Percentiles rank a stretch among this genome's conserved stretches.
Conservation (phyloP, 1,284 basidiomycete genomes). For the Austroboletus rostrupii region DNA sequence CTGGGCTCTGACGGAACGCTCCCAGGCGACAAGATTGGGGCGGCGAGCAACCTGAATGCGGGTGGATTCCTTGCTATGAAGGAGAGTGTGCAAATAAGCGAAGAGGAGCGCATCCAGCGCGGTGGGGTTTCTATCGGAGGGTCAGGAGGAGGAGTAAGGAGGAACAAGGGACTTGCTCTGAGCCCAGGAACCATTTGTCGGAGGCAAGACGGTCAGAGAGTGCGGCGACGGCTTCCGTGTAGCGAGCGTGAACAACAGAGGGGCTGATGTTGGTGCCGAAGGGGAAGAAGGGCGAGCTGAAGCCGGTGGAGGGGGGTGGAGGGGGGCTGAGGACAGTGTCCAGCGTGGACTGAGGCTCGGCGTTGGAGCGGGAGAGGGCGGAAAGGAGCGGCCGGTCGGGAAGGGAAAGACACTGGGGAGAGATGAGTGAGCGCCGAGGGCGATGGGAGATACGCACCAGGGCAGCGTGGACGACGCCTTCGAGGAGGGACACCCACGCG, state of each 20-base stretch:
- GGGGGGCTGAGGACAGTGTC: conserved; percentile 54
- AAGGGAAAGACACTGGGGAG: conserved; percentile 43
- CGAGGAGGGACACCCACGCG: conserved; percentile 74
- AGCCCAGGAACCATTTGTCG: conserved; percentile 76
- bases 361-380: conserved; percentile 34
- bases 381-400: conserved; percentile 40
- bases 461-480: conserved; percentile 70
- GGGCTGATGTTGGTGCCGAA: conserved; percentile 54
- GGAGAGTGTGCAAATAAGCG: conserved; percentile 68
- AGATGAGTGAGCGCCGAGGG: conserved; percentile 1
- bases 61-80: conserved; percentile 45
- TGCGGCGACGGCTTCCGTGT: conserved; percentile 66
- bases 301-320: conserved; percentile 63
- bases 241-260: conserved; percentile 49
- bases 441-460: conserved; percentile 44
- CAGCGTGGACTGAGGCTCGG: conserved; percentile 33
- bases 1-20: conserved; percentile 57
- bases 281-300: conserved; percentile 56
- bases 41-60: conserved; percentile 64
- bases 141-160: conserved; percentile 5
- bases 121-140: conserved; percentile 51
- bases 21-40: conserved; percentile 75
- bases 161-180: conserved; percentile 46
- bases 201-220: conserved; percentile 69
- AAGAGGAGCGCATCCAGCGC: conserved; percentile 75